Evolutionary conservation across 1,139 yeast genomes (phyloP), one percentile per base, ranked within the genome.

Genomic region (Diutina sp.): DNA sequence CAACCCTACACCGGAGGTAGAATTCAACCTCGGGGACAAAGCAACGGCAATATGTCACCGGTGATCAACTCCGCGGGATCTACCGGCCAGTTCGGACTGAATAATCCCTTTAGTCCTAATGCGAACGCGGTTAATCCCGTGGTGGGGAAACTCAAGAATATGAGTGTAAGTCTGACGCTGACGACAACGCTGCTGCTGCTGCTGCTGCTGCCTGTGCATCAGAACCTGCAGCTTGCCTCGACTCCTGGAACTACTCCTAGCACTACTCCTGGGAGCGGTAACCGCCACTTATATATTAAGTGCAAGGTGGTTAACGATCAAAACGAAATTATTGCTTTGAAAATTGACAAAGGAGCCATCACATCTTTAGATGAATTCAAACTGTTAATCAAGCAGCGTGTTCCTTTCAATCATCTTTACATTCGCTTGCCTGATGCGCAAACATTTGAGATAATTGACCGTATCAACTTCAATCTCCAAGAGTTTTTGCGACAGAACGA

Each of bases 241-340:
- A 45, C 46, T 11, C 46, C 46, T 4, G 46, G 25, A 9, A 18
- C 25, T 9, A 18, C 25, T 16, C 46, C 46, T 9, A 18, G 16
- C 12, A 45, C 21, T 14, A 45, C 21, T 35, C 41, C 41, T 12
- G 50, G 21, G 11, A 14, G 12, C 16, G 29, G 6, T n/a, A 47
- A 30, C 28, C 53, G 53, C 12, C 53, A 50, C 32, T 29, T 32
- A 2, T 51, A 8, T 14, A 35, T 51, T 46, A 67, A 67, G 57
- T 68, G 76, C 58, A 71, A 70, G 59, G 65, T 74, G 16, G 60
- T 66, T 51, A 69, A 69, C 38, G 66, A 61, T 38, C 66, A 68
- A 44, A 63, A 67, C 56, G 74, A 70, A 54, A 65, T 67, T 28
- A 58, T 73, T 12, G 69, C 72, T 1, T 58, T 72, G 9, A 66